Base-by-base conservation (phyloP, 306 rosid species). In the Casuarina cunninghamiana region DNA sequence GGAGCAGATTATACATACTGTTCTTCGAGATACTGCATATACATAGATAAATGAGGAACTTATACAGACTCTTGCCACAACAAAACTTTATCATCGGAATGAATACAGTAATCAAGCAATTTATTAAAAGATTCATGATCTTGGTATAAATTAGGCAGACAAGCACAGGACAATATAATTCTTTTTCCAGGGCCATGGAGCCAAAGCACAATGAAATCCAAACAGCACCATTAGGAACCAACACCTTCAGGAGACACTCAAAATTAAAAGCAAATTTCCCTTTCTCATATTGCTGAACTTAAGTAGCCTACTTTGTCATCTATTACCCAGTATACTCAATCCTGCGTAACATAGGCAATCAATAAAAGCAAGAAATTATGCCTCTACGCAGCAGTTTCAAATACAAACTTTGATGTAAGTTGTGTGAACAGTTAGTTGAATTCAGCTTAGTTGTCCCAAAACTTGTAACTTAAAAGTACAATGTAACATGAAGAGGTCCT, bases 11-110 rank as follows among this genome's bases (percentile, higher is more conserved):
- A 77, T 94, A 94, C 98, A 92, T 92, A 69, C 75, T 87, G 75
- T 79, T 90, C 89, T 90, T 94, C 12, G 98, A 88, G 84, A 94
- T 92, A 78, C 98, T 94, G 97, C 85, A 85, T 19, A 71, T 57
- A 58, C 13, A 77, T 37, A 49, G 75, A 69, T 11, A 73, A 42
- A 73, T 26, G 35, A 73, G 44, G 35, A 65, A 11, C 17, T 61
- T 38, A 32, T 4, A 10, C 12, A 35, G 16, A 11, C 32, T 61
- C 12, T 35, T 26, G 32, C 65, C 65, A 58, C 65, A 19, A n/a
- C 2, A 9, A 32, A 32, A 1, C 10, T 1, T 32, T 61, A 61
- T 61, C n/a, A 1, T 35, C 42, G 12, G n/a, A 32, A 35, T 3
- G 0, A 11, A 61, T 15, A 42, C 41, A 61, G 16, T 11, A 61